Conservation (phyloP, 2,329 filamentous ascomycete genomes). For the Ophiocordyceps polyrhachis-furcata region DNA sequence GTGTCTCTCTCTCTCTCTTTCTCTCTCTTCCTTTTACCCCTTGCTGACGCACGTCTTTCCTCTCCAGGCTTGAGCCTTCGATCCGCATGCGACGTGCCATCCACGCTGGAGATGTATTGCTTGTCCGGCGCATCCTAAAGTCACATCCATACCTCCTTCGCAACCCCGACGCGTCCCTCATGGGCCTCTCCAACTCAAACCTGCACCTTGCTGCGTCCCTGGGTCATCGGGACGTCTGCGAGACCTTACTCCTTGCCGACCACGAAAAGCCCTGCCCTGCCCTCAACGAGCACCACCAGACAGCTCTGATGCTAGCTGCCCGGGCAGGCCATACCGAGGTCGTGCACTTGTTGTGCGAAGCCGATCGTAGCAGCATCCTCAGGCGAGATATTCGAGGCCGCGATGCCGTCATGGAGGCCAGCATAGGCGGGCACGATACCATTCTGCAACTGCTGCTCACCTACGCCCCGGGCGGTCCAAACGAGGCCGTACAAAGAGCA, state of each 20-base stretch:
- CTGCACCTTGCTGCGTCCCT: constrained; percentile 64
- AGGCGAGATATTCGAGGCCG: constrained; percentile 48
- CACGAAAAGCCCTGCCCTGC: constrained; percentile 59
- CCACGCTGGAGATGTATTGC: constrained; percentile 48
- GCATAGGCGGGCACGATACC: constrained; percentile 41
- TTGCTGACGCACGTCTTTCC: not conserved
- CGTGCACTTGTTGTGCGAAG: constrained; percentile 50
- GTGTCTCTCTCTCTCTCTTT: not conserved
- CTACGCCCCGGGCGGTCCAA: constrained; percentile 35
- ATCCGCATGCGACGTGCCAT: constrained; percentile 70
- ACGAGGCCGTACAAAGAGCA: constrained; percentile 31
- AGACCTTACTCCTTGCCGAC: constrained; percentile 50
- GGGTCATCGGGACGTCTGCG: constrained; percentile 50
- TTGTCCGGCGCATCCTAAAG: constrained; percentile 59
- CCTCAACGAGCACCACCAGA: constrained; percentile 63
- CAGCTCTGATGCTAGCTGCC: constrained; percentile 64
- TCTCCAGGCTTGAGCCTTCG: constrained; percentile 52
- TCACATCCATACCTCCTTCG: constrained; percentile 53
- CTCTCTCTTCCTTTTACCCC: not conserved
- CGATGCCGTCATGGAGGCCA: constrained; percentile 53
- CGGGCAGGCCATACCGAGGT: constrained; percentile 51
- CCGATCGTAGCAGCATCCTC: constrained; percentile 42
- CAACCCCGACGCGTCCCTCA: constrained; percentile 57
- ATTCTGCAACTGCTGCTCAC: constrained; percentile 46
- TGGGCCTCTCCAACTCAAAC: constrained; percentile 59